Base-by-base conservation (phyloP, 2,329 filamentous ascomycete genomes). In the Cadophora sp. region DNA sequence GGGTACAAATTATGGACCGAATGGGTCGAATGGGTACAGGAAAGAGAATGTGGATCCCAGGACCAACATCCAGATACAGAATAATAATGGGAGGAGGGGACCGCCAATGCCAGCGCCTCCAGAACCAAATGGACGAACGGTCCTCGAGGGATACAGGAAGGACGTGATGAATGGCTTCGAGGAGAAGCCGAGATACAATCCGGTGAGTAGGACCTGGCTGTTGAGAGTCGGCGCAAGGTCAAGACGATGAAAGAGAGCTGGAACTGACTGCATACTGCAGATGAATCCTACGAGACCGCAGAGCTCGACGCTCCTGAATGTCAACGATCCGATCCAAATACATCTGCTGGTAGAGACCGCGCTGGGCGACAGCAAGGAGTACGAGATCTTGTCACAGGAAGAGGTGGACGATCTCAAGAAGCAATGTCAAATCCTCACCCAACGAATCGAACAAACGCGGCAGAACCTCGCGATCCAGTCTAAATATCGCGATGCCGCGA, bases 271-370 rank as follows among this genome's bases (percentile, higher is more conserved):
- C 12, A 43, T 24, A 29, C 26, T 65, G 29, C 71, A 88, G 87
- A 79, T 83, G 77, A 88, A 86, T 73, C 70, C 80, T 46, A 80
- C 81, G 34, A 83, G 83, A 62, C 82, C 83, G 12, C 85, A 86
- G 71, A 89, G 84, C 74, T 87, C 87, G 24, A 80, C 80, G 4
- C 81, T 86, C 12, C 84, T 90, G 72, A 87, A 91, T 74, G 82
- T 90, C 64, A 87, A 88, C 71, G 92, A 92, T 79, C 87, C 85
- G 68, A 92, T 99, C 55, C 91, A 94, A 74, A 90, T 97, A 78
- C 97, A 98, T 79, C 83, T 99, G 58, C 86, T 99, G 68, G 94
- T 96, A 70, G 95, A 98, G 82, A 98, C 93, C 24, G 96, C 96
- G 24, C 87, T 99, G 69, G 88, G 90, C 68, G 96, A 99, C 80